Evolutionary conservation across 2,329 filamentous ascomycete species (phyloP).

Genomic region (Fusarium coicis): DNA sequence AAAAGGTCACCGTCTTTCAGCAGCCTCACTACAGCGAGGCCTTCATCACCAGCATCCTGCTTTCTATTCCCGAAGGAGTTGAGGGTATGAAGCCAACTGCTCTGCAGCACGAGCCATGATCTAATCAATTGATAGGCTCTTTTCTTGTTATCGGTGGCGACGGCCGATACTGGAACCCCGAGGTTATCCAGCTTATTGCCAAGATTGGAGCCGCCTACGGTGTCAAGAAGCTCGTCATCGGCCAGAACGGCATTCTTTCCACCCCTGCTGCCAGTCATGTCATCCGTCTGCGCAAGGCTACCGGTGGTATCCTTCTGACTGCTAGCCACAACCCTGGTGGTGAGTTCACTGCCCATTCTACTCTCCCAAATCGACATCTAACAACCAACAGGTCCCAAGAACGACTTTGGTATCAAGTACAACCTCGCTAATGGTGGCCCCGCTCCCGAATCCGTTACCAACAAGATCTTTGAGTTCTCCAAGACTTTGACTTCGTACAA

Average conservation of each 20-base stretch:
- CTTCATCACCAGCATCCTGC: constrained; percentile 92
- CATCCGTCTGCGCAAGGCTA: constrained; percentile 94
- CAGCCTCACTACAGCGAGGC: constrained; percentile 95
- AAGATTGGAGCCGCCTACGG: constrained; percentile 97
- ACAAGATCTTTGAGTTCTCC: constrained; percentile 95
- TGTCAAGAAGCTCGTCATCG: constrained; percentile 98
- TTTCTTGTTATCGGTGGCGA: constrained; percentile 98
- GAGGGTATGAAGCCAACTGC: constrained; percentile 66
- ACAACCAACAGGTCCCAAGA: constrained; percentile 74
- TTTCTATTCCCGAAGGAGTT: constrained; percentile 94
- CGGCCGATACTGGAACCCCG: constrained; percentile 96
- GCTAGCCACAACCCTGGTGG: constrained; percentile 98
- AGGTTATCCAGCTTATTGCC: constrained; percentile 95
- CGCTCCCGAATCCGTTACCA: constrained; percentile 94
- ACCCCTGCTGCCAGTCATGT: constrained; percentile 96
- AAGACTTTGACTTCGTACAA: constrained; percentile 94
- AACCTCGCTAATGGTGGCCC: constrained; percentile 97
- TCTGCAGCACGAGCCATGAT: constrained; percentile 25
- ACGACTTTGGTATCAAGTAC: constrained; percentile 99
- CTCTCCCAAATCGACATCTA: not conserved
- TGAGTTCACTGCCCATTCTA: constrained; percentile 55
- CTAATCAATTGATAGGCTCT: constrained; percentile 57
- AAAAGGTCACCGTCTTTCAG: constrained; percentile 99
- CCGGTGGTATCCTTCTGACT: constrained; percentile 94
- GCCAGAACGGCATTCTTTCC: constrained; percentile 94